Evolutionary conservation across 257 asterid genomes (phyloP), one percentile per base, ranked within the genome.

Genomic region (Hygrophila difformis): DNA sequence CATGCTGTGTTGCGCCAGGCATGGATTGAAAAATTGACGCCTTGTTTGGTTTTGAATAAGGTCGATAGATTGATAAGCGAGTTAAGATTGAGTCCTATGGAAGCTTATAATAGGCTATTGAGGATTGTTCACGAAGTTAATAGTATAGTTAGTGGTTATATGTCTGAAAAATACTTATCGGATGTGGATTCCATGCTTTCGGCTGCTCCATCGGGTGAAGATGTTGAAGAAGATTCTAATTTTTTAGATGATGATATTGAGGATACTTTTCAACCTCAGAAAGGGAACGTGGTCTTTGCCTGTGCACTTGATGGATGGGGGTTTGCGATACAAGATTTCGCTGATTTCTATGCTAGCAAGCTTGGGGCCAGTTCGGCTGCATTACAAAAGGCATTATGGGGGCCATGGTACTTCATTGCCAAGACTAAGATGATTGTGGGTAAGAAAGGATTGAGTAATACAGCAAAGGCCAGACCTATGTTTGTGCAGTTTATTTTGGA

Each of bases 221-320:
- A 59, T 39, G 71, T 50, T 36, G 86, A 56, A 44, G 82, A 66
- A 23, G 52, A 63, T 51, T 71, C 56, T 47, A 94, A 81, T 56
- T 60, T 64, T 13, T 24, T 79, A 8, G 95, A 88, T 55, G 93
- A 88, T 35, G 97, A 88, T 2, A 95, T 84, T 53, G 97, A 84
- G 78, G 97, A 88, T 45, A 64, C 87, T 2, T 88, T 88, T 52
- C 97, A 84, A 56, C 97, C 97, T 6, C 97, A 88, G 66, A 88
- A 88, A 59, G 97, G 97, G 42, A 88, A 88, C 53, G 97, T 88
- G 33, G 81, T 77, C 28, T 88, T 88, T 69, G 95, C 77, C 0
- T 84, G 97, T 73, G 97, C 87, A 8, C 65, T 84, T 10, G 97
- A 88, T 57, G 97, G 97, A 34, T 88, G 97, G 97, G 97, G 95